phyloP scores from a whole-genome alignment of 1,284 basidiomycete genomes.

The Pseudozyma tsukubaensis region DNA sequence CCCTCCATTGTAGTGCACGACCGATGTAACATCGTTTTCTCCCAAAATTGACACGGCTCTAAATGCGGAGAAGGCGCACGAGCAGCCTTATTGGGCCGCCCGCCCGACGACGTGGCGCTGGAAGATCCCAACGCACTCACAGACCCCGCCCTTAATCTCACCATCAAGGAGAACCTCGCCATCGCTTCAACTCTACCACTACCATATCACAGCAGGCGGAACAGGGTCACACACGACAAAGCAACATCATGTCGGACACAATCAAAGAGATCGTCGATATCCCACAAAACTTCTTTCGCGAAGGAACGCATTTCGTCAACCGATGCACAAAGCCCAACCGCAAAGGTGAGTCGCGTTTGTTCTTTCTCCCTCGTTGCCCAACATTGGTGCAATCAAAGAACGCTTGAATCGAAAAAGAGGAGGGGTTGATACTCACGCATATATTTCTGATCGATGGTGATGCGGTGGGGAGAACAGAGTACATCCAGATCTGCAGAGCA shows the following conservation, averaged over 20 bases:
- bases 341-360: constrained; percentile 76
- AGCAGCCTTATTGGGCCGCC: not conserved
- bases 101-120: constrained; percentile 1
- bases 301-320: constrained; percentile 94
- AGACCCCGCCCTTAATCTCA: not conserved
- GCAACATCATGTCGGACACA: constrained; percentile 81
- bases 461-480: constrained; percentile 47
- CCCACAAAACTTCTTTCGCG: constrained; percentile 89
- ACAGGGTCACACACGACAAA: not conserved
- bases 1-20: not conserved
- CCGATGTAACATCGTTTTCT: not conserved
- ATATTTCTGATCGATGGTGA: not conserved
- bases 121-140: constrained; percentile 16
- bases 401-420: no score
- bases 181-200: not conserved
- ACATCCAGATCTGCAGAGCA: constrained; percentile 68
- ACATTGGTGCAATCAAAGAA: no score
- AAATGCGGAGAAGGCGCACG: constrained; percentile 1
- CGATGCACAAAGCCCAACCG: constrained; percentile 97
- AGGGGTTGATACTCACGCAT: not conserved
- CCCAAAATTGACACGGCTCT: not conserved
- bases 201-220: no score
- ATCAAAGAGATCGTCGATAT: constrained; percentile 89
- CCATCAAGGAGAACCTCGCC: not conserved
- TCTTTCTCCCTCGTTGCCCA: not conserved